These are phyloP conservation scores for Scenedesmus sp. DNA, from an alignment of 163 green algal genomes.

Conservation along the genomic window DNA sequence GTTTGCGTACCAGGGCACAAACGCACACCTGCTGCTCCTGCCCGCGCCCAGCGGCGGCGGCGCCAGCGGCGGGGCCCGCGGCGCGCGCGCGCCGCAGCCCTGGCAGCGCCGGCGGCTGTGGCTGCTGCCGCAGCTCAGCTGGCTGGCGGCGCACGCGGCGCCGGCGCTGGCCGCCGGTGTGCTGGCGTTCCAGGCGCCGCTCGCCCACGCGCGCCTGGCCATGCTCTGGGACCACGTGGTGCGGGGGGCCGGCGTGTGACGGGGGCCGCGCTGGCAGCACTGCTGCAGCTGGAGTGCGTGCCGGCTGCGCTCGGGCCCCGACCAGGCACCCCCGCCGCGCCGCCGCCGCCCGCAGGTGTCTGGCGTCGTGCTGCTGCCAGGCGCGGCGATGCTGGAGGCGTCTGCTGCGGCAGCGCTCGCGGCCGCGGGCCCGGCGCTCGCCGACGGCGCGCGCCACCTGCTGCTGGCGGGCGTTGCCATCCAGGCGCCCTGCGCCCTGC, in stretches of 20 bases:
- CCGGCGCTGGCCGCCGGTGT: background rate
- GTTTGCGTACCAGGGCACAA: constrained; percentile 87
- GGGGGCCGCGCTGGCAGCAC: no score
- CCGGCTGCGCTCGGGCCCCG: no score
- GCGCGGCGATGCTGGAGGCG: constrained; percentile 1
- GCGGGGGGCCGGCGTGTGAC: no score
- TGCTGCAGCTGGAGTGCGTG: no score
- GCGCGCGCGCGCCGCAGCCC: background rate
- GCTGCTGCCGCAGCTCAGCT: constrained; percentile 15
- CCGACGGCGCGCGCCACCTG: background rate
- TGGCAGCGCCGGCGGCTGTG: constrained; percentile 30
- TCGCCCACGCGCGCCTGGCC: constrained; percentile 50
- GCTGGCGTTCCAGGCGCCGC: constrained; percentile 15
- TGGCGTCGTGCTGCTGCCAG: constrained; percentile 56
- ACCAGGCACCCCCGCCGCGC: no score
- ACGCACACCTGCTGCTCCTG: constrained; percentile 69
- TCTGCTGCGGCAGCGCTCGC: background rate
- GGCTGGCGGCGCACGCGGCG: no score
- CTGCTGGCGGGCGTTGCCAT: constrained; percentile 56
- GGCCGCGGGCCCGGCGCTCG: background rate
- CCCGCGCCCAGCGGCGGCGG: background rate
- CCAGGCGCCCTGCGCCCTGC: constrained; percentile 61
- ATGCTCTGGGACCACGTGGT: constrained; percentile 80
- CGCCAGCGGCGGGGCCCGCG: background rate
- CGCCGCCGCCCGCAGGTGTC: no score